phyloP scores from a whole-genome alignment of 768 basidiomycete species.

The Mrakia gelida region DNA sequence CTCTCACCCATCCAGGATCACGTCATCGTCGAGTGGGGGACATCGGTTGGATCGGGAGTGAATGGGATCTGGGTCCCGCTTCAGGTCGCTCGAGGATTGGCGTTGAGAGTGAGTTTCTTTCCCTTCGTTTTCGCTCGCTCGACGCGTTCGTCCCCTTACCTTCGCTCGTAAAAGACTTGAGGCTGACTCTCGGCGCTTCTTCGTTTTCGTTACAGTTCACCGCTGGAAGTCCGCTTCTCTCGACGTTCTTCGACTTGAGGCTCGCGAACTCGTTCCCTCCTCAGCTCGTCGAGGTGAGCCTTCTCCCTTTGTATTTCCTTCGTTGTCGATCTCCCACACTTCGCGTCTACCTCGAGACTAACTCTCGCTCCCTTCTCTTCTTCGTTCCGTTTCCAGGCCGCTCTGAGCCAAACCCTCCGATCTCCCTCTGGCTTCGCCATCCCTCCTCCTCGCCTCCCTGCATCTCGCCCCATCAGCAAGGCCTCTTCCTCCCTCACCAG shows the following conservation, averaged over 20 bases:
- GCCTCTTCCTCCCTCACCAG: neutral
- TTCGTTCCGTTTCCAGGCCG: neutral
- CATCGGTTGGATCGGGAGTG: neutral
- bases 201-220: neutral
- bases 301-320: neutral
- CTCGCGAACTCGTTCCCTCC: slow-evolving; percentile 11
- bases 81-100: slow-evolving; percentile 4
- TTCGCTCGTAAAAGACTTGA: no score
- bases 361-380: neutral
- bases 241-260: neutral
- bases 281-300: neutral
- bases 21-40: slow-evolving; percentile 11
- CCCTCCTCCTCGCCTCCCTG: neutral
- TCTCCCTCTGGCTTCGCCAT: slow-evolving; percentile 12
- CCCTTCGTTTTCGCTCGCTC: no score
- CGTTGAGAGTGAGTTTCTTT: slow-evolving; percentile 13
- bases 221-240: neutral
- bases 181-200: no score
- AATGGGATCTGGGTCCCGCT: slow-evolving; percentile 27
- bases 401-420: no score
- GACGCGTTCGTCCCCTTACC: no score
- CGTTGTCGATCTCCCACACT: neutral
- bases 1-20: neutral
- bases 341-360: neutral
- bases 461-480: neutral